Conservation (phyloP, 805 yeast genomes). For the Yamadazyma sp. region DNA sequence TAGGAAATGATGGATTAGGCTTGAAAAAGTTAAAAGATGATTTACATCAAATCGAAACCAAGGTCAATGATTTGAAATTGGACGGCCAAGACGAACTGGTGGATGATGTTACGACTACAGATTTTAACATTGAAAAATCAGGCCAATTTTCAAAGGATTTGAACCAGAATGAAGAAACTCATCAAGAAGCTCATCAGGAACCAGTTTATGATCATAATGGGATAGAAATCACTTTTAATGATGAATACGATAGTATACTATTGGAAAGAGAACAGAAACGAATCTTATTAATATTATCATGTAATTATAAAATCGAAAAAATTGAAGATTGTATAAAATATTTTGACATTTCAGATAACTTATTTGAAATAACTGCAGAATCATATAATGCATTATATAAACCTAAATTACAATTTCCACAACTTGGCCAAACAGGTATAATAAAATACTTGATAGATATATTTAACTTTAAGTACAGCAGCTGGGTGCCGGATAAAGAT, state of each 20-base stretch:
- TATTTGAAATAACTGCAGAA: slow-evolving; percentile 7
- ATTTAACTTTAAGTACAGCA: slow-evolving; percentile 10
- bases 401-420: neutral
- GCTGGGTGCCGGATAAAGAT: slow-evolving; percentile 5
- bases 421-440: neutral
- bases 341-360: slow-evolving; percentile 7
- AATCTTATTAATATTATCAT: slow-evolving; percentile 4
- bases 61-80: too few relatives aligned
- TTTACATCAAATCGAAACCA: neutral
- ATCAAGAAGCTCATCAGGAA: too few relatives aligned
- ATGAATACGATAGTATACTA: neutral
- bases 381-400: neutral
- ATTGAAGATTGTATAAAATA: slow-evolving; percentile 7
- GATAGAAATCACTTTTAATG: neutral
- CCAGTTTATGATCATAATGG: too few relatives aligned
- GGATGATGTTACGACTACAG: neutral
- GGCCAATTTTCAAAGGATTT: neutral
- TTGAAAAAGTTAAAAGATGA: neutral
- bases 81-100: neutral
- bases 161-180: neutral
- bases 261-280: slow-evolving; percentile 1
- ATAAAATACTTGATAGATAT: neutral
- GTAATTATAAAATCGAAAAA: slow-evolving; percentile 2
- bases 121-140: too few relatives aligned
- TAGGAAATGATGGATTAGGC: neutral